Conservation (phyloP, 2,329 filamentous ascomycete genomes). For the Phaeophleospora eucalypticola region DNA sequence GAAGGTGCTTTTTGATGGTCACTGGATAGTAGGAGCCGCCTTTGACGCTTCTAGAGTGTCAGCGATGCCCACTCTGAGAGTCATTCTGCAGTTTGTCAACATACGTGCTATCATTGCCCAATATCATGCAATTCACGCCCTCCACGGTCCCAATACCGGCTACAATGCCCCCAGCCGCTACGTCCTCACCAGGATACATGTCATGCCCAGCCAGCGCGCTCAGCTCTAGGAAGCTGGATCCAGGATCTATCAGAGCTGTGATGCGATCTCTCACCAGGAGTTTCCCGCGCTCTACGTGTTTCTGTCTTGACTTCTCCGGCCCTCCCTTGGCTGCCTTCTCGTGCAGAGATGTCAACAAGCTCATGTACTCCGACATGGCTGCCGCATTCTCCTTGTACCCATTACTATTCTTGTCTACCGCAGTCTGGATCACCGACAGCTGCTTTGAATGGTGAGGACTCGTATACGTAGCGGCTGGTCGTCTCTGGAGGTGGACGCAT, state of each 20-base stretch:
- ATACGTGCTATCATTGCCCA: constrained; percentile 85
- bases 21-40: constrained; percentile 96
- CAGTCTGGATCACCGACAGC: constrained; percentile 72
- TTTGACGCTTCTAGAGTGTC: constrained; percentile 59
- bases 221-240: constrained; percentile 88
- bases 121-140: constrained; percentile 86
- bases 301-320: constrained; percentile 74
- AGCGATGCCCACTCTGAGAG: neutral
- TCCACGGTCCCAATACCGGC: constrained; percentile 87
- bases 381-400: constrained; percentile 77
- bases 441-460: constrained; percentile 76
- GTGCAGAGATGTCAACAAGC: constrained; percentile 66
- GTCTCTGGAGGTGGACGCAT: constrained; percentile 22
- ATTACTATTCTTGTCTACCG: constrained; percentile 70
- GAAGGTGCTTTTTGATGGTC: constrained; percentile 94
- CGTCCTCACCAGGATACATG: constrained; percentile 80
- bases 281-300: constrained; percentile 83
- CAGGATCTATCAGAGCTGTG: constrained; percentile 80
- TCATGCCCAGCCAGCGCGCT: constrained; percentile 84
- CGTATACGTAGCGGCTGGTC: constrained; percentile 68
- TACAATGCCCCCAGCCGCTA: constrained; percentile 86
- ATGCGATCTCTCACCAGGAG: constrained; percentile 91
- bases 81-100: constrained; percentile 3
- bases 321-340: constrained; percentile 66
- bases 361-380: constrained; percentile 71